Evolutionary conservation across 2,329 filamentous ascomycete genomes (phyloP).

Genomic region (Alternaria sp.): DNA sequence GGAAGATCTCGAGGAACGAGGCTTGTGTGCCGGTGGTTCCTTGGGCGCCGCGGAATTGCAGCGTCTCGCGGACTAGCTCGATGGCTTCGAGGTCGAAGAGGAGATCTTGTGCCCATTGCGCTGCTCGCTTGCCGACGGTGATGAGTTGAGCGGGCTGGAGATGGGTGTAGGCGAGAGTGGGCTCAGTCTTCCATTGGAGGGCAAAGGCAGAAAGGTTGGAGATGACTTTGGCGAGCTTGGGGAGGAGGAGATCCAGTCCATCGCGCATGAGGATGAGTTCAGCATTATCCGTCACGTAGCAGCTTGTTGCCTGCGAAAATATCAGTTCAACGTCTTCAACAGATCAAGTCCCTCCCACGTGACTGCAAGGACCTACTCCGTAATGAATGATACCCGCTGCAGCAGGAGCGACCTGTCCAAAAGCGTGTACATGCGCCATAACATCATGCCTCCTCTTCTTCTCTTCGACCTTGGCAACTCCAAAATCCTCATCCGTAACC

Average conservation of each 20-base stretch:
- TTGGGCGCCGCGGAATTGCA: slow-evolving; percentile 74
- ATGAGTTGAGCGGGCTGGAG: slow-evolving; percentile 70
- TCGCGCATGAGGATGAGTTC: slow-evolving; percentile 73
- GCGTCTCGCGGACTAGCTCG: slow-evolving; percentile 71
- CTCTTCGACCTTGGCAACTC: slow-evolving; percentile 59
- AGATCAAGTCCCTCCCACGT: no score
- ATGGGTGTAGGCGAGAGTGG: slow-evolving; percentile 81
- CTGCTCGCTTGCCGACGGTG: slow-evolving; percentile 72
- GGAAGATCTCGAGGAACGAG: slow-evolving; percentile 75
- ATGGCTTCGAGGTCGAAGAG: slow-evolving; percentile 78
- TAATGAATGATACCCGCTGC: slow-evolving; percentile 86
- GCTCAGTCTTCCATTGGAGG: slow-evolving; percentile 73
- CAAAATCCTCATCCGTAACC: slow-evolving; percentile 60
- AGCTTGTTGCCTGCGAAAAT: slow-evolving; percentile 61
- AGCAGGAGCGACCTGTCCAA: slow-evolving; percentile 74
- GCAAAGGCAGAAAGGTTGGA: slow-evolving; percentile 77
- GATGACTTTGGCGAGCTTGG: slow-evolving; percentile 81
- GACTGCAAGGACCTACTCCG: slow-evolving; percentile 57
- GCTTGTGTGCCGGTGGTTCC: slow-evolving; percentile 63
- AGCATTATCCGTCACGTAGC: slow-evolving; percentile 42
- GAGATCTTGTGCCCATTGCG: slow-evolving; percentile 79
- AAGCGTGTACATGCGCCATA: slow-evolving; percentile 75
- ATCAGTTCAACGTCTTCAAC: slow-evolving; percentile 59
- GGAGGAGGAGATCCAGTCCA: slow-evolving; percentile 76
- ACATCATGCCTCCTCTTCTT: slow-evolving; percentile 70